Evolutionary conservation across 2,329 filamentous ascomycete genomes (phyloP), one percentile per base, ranked within the genome.

Genomic region (Colletotrichum sidae): DNA sequence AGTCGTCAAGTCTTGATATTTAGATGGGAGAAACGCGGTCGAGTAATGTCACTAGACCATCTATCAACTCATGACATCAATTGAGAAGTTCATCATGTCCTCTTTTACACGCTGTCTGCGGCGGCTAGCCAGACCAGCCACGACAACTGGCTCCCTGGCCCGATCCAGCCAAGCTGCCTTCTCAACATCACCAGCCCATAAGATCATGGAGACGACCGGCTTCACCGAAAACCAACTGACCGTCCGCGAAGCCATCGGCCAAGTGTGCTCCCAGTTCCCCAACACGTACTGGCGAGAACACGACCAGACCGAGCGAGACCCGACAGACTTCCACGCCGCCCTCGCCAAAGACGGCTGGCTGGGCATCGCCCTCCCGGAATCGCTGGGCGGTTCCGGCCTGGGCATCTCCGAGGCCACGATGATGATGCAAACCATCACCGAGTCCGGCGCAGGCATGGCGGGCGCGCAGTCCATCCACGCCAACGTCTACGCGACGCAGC

Each of bases 341-440:
- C 77, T 96, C 8, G 90, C 92, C 8, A 86, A 87, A 60, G 90
- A 89, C 68, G 92, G 93, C 7, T 96, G 92, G 91, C 85, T 96
- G 45, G 92, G 92, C 3, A 94, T 95, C 69, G 92, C 92, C 0
- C 79, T 96, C 4, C 92, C 92, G 0, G 91, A 94, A 73, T 82
- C 86, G 0, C 83, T 93, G 0, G 92, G 93, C 3, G 93, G 92
- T 1, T 85, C 91, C 1, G 92, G 90, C 0, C 78, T 96, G 8
- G 92, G 89, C 8, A 93, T 96, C 41, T 90, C 90, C 0, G 92
- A 96, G 74, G 92, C 92, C 1, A 92, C 90, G 0, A 92, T 95
- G 86, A 95, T 96, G 92, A 86, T 96, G 82, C 92, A 96, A 72
- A 92, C 92, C 2, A 92, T 94, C 61, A 82, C 90, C 1, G 90